Conservation (phyloP, 179 eudicot species). For the Heliamphora pulchella region DNA sequence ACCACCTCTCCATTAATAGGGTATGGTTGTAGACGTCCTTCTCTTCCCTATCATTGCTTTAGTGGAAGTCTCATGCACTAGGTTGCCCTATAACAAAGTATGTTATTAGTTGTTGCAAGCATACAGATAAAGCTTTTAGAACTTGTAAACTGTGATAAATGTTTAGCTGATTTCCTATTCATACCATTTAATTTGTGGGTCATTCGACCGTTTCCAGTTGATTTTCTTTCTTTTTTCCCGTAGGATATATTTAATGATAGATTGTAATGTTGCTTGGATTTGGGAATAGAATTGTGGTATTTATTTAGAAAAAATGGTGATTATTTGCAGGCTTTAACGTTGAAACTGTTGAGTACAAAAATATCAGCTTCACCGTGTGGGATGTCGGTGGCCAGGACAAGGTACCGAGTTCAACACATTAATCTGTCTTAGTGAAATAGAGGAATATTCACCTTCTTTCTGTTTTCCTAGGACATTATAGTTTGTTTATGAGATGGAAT, state of each 20-base stretch:
- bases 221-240: too few relatives aligned
- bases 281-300: not conserved
- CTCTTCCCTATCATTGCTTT: too few relatives aligned
- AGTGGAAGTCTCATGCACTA: too few relatives aligned
- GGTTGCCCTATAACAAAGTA: too few relatives aligned
- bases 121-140: not conserved
- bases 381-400: constrained; percentile 97
- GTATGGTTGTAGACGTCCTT: too few relatives aligned
- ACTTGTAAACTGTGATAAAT: not conserved
- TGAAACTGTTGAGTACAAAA: constrained; percentile 89
- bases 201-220: not conserved
- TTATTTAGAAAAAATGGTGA: not conserved
- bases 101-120: not conserved
- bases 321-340: constrained; percentile 67
- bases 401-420: constrained; percentile 29
- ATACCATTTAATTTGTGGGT: not conserved
- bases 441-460: not conserved
- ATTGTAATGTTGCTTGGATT: not conserved
- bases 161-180: not conserved
- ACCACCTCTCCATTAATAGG: too few relatives aligned
- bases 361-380: constrained; percentile 96
- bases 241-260: too few relatives aligned
- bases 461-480: not conserved
- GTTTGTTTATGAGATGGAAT: not conserved
- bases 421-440: not conserved